Evolutionary conservation across 2,329 filamentous ascomycete species (phyloP), one percentile per base, ranked within the genome.

Genomic region (Beauveria sp.): DNA sequence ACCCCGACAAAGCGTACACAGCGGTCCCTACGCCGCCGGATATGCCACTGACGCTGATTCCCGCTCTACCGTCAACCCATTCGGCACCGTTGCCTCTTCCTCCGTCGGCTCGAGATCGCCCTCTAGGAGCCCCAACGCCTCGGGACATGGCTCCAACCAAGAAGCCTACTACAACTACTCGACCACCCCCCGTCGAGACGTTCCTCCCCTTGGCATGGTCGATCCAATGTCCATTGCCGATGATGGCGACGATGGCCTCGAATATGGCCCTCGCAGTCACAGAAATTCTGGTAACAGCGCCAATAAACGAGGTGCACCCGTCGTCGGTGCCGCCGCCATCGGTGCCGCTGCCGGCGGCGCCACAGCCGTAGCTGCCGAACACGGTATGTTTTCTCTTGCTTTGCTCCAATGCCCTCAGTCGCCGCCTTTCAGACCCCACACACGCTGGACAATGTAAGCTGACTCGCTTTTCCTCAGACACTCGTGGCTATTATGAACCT

Each of bases 201-300:
- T 81, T 63, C 75, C 80, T 26, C 73, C 77, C 9, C 74, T 87
- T 4, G 83, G 83, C 45, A 77, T 83, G 1, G 82, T 95, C 63
- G 87, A 96, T 71, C 91, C 92, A 3, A 85, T 89, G 69, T 86
- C 88, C 16, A 93, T 96, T 65, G 84, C 83, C 24, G 93, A 96
- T 71, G 93, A 97, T 70, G 91, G 90, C 31, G 93, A 96, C 69
- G 93, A 96, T 71, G 91, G 89, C 1, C 81, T 95, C 57, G 80
- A 83, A 5, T 87, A 83, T 67, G 76, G 73, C 56, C 75, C 72
- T 53, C 70, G 69, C 50, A 71, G 69, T 45, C 69, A 74, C 71
- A 80, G 83, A 63, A 82, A 79, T 65, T 86, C 88, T 42, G 82
- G 88, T 72, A 74, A 88, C 42, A 86, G 84, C 63, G 74, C 85